These are phyloP conservation scores for Malus domestica DNA, from an alignment of 306 rosid species.

Conservation along the genomic window DNA sequence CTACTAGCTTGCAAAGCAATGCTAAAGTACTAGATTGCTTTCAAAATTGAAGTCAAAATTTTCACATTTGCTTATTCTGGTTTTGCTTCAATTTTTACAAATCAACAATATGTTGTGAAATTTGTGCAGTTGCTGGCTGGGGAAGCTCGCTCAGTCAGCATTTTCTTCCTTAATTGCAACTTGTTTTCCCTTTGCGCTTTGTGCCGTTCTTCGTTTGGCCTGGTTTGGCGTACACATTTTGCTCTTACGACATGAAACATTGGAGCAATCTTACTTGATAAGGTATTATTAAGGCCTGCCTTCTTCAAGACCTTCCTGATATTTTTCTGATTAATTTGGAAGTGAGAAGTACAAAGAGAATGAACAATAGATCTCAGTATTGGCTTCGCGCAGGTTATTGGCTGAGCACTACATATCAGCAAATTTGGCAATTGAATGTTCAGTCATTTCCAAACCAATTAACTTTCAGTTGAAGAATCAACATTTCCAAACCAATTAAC, in stretches of 20 bases:
- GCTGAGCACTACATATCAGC: conserved; percentile 37
- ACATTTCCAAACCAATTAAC: neutral
- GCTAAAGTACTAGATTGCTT: too few species aligned
- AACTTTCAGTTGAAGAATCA: too few species aligned
- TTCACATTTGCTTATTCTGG: too few species aligned
- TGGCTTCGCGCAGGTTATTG: conserved; percentile 53
- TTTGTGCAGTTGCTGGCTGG: neutral
- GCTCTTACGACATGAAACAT: conserved; percentile 45
- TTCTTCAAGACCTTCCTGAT: conserved; percentile 44
- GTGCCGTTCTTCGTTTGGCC: conserved; percentile 29
- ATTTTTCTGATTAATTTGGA: conserved; percentile 47
- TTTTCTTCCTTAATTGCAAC: conserved; percentile 22
- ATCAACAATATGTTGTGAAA: too few species aligned
- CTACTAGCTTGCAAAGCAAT: too few species aligned
- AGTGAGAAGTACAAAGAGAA: conserved; percentile 49
- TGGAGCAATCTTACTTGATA: conserved; percentile 36
- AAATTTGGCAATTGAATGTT: neutral
- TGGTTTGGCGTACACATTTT: conserved; percentile 48
- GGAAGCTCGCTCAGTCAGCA: neutral
- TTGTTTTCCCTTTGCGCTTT: conserved; percentile 15
- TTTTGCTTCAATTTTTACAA: too few species aligned
- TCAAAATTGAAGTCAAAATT: too few species aligned
- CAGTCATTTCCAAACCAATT: neutral
- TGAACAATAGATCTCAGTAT: conserved; percentile 51
- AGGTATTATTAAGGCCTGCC: conserved; percentile 43